These are phyloP conservation scores for Acanthamoeba sp. DNA, from an alignment of 208 protist genomes.

Conservation along the genomic window DNA sequence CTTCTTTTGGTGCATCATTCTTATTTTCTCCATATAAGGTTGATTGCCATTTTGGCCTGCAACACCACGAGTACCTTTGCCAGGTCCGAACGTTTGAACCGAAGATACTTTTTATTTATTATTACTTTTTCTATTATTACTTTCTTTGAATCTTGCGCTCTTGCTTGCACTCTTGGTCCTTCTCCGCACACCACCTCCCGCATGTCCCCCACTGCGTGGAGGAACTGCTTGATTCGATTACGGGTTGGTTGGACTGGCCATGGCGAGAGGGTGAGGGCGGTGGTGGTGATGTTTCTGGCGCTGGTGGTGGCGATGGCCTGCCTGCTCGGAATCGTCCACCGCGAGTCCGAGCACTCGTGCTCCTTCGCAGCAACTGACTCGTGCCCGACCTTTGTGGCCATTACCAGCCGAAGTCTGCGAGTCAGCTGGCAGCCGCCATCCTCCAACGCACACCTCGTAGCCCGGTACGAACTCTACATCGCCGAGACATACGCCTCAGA, in stretches of 20 bases:
- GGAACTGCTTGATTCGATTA: not conserved
- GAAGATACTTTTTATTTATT: too few relatives aligned
- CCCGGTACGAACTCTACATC: not conserved
- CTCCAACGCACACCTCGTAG: not conserved
- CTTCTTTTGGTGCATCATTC: too few relatives aligned
- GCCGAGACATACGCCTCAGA: not conserved
- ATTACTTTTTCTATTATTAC: too few relatives aligned
- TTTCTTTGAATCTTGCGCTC: too few relatives aligned
- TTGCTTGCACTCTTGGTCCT: too few relatives aligned
- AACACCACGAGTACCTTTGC: too few relatives aligned
- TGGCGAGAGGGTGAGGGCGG: not conserved
- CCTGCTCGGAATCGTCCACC: not conserved
- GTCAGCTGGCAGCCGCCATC: not conserved
- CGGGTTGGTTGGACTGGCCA: not conserved
- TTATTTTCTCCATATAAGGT: too few relatives aligned
- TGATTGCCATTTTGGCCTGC: too few relatives aligned
- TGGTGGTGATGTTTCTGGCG: not conserved
- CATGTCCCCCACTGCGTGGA: not conserved
- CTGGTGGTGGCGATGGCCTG: not conserved
- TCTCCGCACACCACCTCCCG: not conserved
- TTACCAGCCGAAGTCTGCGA: not conserved
- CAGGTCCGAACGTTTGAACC: too few relatives aligned
- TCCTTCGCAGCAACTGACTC: not conserved
- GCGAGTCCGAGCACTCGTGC: not conserved
- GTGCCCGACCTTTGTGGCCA: not conserved